Base-by-base conservation (phyloP, 2,329 filamentous ascomycete species). In the Aspergillus eucalypticola region DNA sequence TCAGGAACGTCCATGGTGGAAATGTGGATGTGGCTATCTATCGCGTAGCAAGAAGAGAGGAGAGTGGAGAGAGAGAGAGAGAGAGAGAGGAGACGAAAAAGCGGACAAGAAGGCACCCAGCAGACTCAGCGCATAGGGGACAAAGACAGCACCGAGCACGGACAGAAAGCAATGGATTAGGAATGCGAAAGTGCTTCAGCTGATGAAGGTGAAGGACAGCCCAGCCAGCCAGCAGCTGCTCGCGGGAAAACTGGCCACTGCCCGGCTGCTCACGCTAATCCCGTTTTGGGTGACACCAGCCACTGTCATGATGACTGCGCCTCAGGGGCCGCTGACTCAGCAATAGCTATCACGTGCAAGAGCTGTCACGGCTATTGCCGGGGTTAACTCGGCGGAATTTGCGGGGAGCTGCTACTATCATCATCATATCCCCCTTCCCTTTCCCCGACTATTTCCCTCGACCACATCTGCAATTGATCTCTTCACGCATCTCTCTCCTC, bases 1-100 rank as follows among this genome's bases (percentile, higher is more conserved):
- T 96, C 92, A 64, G 88, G 85, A 71, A 88, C 88, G 82, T 97
- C 92, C 93, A 96, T 96, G 61, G 66, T 75, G 67, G 46, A 57
- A 54, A 15, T 35, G 49, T 25, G 29, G 46, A 50, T 29, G 41
- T 21, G 62, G 49, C 29, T 41, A 53, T 42, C 25, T 8, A 54
- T n/a, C n/a, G 23, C 39, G 17, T 17, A 35, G 23, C n/a, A 32
- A 17, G 35, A 10, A 49, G 46, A 44, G 38, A 15, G 29, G 25
- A 49, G 55, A 46, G 29, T 21, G 29, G n/a, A 8, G 27, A 25
- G 27, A 13, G 38, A n/a, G n/a, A n/a, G n/a, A n/a, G n/a, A 61
- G 59, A 59, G 59, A 58, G 39, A 27, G 60, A 57, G 55, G 52
- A 44, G 7, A n/a, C 10, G 21, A 44, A 19, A 21, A 44, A 44